Evolutionary conservation across 164 flowering plant species (phyloP).

Genomic region (Sedum album): DNA sequence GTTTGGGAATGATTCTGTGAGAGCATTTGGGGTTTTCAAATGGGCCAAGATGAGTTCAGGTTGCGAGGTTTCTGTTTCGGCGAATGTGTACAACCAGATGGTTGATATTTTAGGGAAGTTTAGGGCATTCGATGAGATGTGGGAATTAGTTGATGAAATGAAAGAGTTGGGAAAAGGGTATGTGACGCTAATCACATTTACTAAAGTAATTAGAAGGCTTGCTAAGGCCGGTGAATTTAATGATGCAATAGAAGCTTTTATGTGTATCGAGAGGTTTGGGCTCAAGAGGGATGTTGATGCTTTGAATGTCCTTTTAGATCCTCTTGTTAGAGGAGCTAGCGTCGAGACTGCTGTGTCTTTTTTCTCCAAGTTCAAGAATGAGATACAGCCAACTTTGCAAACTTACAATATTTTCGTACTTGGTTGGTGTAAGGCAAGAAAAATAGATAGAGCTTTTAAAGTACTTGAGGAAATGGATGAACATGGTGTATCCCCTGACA

Average conservation of each 20-base stretch:
- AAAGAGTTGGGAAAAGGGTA: slow-evolving; percentile 18
- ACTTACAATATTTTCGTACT: slow-evolving; percentile 52
- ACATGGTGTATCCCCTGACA: slow-evolving; percentile 41
- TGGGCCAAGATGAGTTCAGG: slow-evolving; percentile 43
- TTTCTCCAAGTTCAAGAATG: slow-evolving; percentile 34
- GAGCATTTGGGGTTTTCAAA: slow-evolving; percentile 49
- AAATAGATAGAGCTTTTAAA: slow-evolving; percentile 33
- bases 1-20: slow-evolving; percentile 45
- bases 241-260: slow-evolving; percentile 45
- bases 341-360: slow-evolving; percentile 39
- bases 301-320: slow-evolving; percentile 43
- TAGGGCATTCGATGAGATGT: slow-evolving; percentile 43
- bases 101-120: slow-evolving; percentile 55
- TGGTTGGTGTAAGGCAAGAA: slow-evolving; percentile 51
- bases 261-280: slow-evolving; percentile 38
- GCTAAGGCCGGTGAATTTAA: slow-evolving; percentile 29
- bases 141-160: slow-evolving; percentile 56
- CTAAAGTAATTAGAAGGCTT: slow-evolving; percentile 48
- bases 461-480: slow-evolving; percentile 40
- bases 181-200: slow-evolving; percentile 38
- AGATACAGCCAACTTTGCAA: slow-evolving; percentile 23
- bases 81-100: slow-evolving; percentile 31
- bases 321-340: slow-evolving; percentile 42
- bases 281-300: slow-evolving; percentile 28
- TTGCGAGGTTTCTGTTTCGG: slow-evolving; percentile 25